These are phyloP conservation scores for Priceomyces medius DNA, from an alignment of 805 yeast genomes.

Conservation along the genomic window DNA sequence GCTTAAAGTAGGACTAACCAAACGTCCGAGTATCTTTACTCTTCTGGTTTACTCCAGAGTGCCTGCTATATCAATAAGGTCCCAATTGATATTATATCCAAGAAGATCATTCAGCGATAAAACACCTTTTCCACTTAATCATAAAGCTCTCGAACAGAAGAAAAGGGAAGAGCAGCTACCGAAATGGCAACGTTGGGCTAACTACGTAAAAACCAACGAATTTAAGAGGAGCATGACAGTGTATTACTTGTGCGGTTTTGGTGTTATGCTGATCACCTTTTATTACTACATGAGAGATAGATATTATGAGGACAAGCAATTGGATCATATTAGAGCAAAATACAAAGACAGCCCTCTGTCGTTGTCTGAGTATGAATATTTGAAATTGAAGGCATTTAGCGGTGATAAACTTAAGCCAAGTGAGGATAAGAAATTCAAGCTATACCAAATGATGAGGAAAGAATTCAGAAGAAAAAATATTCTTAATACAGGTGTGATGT, in stretches of 20 bases:
- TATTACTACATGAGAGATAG: conserved; percentile 65
- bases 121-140: conserved; percentile 37
- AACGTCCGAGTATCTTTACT: not conserved
- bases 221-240: conserved; percentile 61
- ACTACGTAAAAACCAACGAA: conserved; percentile 47
- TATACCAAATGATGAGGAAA: conserved; percentile 56
- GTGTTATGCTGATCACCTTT: conserved; percentile 56
- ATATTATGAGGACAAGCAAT: conserved; percentile 62
- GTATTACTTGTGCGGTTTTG: conserved; percentile 60
- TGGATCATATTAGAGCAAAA: conserved; percentile 41
- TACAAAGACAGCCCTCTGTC: conserved; percentile 34
- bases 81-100: not conserved
- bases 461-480: conserved; percentile 41
- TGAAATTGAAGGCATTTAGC: conserved; percentile 59
- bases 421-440: conserved; percentile 58
- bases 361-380: conserved; percentile 60
- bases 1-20: not conserved
- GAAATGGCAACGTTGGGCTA: conserved; percentile 39
- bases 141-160: conserved; percentile 26
- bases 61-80: not conserved
- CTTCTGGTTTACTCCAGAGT: not conserved
- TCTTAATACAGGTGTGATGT: conserved; percentile 31
- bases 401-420: conserved; percentile 60
- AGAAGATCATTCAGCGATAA: conserved; percentile 11
- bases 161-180: conserved; percentile 30